phyloP scores from a whole-genome alignment of 192 early-diverging fungal genomes.

The Coemansia sp. region DNA sequence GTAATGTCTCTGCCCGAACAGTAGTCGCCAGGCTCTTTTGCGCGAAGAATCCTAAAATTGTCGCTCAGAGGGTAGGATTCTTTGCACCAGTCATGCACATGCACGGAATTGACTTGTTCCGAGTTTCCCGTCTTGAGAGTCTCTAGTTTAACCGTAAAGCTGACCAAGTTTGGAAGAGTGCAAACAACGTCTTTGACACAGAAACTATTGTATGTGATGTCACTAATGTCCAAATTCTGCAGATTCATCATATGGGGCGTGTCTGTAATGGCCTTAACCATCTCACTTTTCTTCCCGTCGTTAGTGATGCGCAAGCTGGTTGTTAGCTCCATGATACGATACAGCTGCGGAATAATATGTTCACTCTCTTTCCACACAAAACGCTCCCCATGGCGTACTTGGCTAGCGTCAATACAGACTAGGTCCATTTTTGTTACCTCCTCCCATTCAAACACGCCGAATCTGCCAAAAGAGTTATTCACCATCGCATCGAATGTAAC shows the following conservation, averaged over 20 bases:
- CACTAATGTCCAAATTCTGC: neutral
- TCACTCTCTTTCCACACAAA: neutral
- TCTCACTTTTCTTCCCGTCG: neutral
- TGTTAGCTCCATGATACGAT: neutral
- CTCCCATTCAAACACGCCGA: neutral
- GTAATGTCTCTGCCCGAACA: neutral
- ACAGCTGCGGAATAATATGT: neutral
- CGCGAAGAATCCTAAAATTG: neutral
- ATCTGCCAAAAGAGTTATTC: neutral
- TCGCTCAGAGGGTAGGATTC: neutral
- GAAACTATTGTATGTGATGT: neutral
- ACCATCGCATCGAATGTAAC: neutral
- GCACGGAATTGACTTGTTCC: neutral
- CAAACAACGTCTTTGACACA: neutral
- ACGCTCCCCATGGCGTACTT: neutral
- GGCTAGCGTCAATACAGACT: neutral
- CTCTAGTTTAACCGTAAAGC: neutral
- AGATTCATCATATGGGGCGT: neutral
- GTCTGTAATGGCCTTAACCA: neutral
- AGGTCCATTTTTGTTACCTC: neutral
- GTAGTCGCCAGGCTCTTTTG: too few species aligned
- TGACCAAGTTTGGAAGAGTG: neutral
- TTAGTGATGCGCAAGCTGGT: neutral
- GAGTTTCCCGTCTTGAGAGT: too few species aligned
- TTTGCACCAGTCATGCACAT: neutral